phyloP scores from a whole-genome alignment of 208 protist species.

The Trichomonas tenax region DNA sequence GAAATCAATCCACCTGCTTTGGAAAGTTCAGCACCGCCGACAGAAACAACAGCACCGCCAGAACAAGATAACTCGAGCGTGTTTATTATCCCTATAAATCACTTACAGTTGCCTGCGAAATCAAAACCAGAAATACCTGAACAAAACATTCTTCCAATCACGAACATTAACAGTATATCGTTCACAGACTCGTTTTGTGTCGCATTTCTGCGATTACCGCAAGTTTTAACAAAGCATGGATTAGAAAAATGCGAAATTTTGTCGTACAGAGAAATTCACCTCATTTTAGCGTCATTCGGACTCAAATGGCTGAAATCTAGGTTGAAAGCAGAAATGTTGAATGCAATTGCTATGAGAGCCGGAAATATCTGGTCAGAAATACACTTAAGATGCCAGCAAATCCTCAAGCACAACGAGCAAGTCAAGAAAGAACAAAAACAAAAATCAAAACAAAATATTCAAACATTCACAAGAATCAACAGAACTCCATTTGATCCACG shows the following conservation, averaged over 20 bases:
- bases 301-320: neutral
- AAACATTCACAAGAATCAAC: neutral
- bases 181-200: no score
- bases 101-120: no score
- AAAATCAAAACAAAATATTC: neutral
- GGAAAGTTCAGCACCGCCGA: no score
- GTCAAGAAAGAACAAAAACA: neutral
- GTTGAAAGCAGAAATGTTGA: neutral
- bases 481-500: neutral
- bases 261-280: neutral
- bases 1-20: no score
- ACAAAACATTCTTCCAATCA: no score
- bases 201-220: no score
- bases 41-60: no score
- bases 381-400: neutral
- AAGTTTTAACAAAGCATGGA: no score
- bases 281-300: neutral
- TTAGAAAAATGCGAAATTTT: neutral
- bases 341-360: neutral
- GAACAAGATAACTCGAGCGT: no score
- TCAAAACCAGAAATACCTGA: no score
- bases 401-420: neutral
- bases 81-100: no score
- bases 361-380: neutral
- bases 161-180: no score